These are phyloP conservation scores for Solanum raphanifolium DNA, from an alignment of 257 asterid species.

Conservation along the genomic window DNA sequence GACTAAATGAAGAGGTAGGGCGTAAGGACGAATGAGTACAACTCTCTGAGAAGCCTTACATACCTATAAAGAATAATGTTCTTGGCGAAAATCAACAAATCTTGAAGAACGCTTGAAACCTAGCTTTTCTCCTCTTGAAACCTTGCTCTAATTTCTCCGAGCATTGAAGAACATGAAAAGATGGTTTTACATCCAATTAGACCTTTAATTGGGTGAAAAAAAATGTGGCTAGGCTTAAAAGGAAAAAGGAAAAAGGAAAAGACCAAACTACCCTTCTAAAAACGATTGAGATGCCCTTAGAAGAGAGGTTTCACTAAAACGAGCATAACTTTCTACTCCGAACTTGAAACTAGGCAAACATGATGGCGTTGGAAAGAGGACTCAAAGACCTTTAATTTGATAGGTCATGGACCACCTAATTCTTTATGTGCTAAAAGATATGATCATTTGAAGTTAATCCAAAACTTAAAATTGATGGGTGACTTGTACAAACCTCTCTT, in stretches of 20 bases:
- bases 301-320: background rate
- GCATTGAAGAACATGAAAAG: background rate
- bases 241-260: background rate
- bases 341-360: background rate
- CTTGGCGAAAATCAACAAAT: background rate
- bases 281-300: background rate
- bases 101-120: background rate
- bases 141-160: background rate
- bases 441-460: no score
- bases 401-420: background rate
- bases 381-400: background rate
- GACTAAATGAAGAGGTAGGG: background rate
- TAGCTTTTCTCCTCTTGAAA: background rate
- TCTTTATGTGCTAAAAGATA: background rate
- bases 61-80: background rate
- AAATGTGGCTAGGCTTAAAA: background rate
- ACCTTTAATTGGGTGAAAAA: background rate
- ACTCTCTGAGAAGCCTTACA: background rate
- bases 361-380: background rate
- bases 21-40: no score
- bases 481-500: background rate
- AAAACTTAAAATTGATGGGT: no score
- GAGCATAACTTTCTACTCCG: background rate
- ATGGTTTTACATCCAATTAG: background rate
- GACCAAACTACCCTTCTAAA: no score